Percentiles rank a stretch among this genome's conserved stretches.
phyloP scores from a whole-genome alignment of 2,329 filamentous ascomycete genomes.

The Orbilia brochopaga region DNA sequence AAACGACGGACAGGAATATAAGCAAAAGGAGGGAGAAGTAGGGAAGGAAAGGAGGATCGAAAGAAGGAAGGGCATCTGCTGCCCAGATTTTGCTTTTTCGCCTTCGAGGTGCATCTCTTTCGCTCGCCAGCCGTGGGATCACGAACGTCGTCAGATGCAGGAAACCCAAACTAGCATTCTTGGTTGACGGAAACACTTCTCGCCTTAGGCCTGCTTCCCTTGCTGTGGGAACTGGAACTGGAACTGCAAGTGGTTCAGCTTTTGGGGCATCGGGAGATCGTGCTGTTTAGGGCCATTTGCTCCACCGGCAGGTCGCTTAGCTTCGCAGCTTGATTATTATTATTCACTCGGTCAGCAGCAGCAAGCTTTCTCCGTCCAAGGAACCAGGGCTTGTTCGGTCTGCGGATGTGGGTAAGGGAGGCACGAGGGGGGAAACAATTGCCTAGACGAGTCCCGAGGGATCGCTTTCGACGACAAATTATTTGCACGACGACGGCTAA shows the following conservation, averaged over 20 bases:
- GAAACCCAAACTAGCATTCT: slow-evolving; percentile 49
- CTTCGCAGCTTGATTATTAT: slow-evolving; percentile 37
- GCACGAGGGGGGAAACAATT: slow-evolving; percentile 44
- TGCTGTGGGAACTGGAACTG: too few species aligned
- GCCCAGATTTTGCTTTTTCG: slow-evolving; percentile 26
- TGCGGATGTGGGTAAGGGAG: slow-evolving; percentile 15
- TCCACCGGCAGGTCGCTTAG: slow-evolving; percentile 37
- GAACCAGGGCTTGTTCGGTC: slow-evolving; percentile 9
- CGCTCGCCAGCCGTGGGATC: slow-evolving; percentile 22
- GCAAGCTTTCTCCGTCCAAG: slow-evolving; percentile 19
- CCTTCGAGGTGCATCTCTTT: slow-evolving; percentile 29
- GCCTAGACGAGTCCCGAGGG: slow-evolving; percentile 43
- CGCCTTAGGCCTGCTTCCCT: slow-evolving; percentile 8
- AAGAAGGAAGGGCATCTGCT: slow-evolving; percentile 27
- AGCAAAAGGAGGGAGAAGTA: too few species aligned
- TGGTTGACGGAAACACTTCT: slow-evolving; percentile 41
- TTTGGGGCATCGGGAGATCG: slow-evolving; percentile 35
- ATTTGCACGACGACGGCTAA: slow-evolving; percentile 16
- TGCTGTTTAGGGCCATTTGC: slow-evolving; percentile 32
- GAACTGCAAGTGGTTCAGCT: background rate
- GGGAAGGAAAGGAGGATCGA: too few species aligned
- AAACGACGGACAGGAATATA: too few species aligned
- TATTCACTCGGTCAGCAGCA: slow-evolving; percentile 31
- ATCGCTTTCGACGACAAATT: slow-evolving; percentile 11
- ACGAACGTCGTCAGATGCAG: slow-evolving; percentile 39